phyloP scores from a whole-genome alignment of 2,329 filamentous ascomycete genomes.

The Phaeosphaeria sp. region DNA sequence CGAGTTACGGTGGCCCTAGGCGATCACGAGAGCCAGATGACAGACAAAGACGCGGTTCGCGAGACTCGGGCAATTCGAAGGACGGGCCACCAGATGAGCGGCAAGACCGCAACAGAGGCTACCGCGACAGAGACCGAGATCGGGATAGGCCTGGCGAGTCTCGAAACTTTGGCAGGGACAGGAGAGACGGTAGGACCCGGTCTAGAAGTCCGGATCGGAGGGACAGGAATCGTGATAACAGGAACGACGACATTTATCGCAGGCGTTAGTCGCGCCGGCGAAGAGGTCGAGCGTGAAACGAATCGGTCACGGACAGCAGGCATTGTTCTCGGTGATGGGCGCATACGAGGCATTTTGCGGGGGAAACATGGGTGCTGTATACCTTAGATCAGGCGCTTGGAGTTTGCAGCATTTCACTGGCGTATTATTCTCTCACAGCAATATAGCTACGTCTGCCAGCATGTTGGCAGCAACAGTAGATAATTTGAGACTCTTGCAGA shows the following conservation, averaged over 20 bases:
- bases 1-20: conserved; percentile 48
- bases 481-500: background rate
- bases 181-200: conserved; percentile 42
- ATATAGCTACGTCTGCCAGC: conserved; percentile 2
- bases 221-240: conserved; percentile 28
- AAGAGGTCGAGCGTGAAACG: background rate
- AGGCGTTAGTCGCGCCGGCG: conserved; percentile 17
- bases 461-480: background rate
- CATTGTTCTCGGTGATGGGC: background rate
- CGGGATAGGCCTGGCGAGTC: conserved; percentile 26
- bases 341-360: background rate
- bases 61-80: conserved; percentile 45
- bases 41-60: conserved; percentile 38
- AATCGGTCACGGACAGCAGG: background rate
- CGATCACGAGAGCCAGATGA: conserved; percentile 46
- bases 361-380: background rate
- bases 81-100: conserved; percentile 40
- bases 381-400: conserved; percentile 1
- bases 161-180: conserved; percentile 32
- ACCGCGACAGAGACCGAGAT: conserved; percentile 25
- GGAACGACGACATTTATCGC: conserved; percentile 40
- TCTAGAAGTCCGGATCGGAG: conserved; percentile 46
- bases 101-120: conserved; percentile 34
- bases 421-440: background rate
- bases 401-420: conserved; percentile 7